phyloP scores from a whole-genome alignment of 257 asterid genomes.

The Solanum chmielewskii region DNA sequence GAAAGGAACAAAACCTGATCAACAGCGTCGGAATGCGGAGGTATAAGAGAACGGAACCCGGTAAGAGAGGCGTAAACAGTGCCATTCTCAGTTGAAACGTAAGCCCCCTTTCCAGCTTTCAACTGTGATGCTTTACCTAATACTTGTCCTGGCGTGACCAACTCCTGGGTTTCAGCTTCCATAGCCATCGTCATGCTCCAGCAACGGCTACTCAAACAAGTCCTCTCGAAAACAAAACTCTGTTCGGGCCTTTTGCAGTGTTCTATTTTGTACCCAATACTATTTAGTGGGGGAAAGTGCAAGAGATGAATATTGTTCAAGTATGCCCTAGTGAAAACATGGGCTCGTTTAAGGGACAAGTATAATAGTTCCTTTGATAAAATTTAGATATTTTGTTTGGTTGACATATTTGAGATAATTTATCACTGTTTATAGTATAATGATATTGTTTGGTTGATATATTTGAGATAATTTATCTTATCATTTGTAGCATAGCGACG shows the following conservation, averaged over 20 bases:
- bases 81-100: conserved; percentile 39
- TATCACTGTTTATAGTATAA: too few relatives aligned
- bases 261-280: not conserved
- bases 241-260: not conserved
- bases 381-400: too few relatives aligned
- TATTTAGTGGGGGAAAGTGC: not conserved
- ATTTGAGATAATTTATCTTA: too few relatives aligned
- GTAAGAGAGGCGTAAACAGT: conserved; percentile 65
- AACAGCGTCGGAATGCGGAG: conserved; percentile 35
- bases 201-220: not conserved
- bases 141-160: conserved; percentile 86
- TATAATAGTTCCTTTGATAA: too few relatives aligned
- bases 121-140: conserved; percentile 58
- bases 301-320: not conserved
- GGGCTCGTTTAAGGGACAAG: too few relatives aligned
- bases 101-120: conserved; percentile 77
- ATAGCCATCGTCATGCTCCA: not conserved
- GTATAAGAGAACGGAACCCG: conserved; percentile 49
- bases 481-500: too few relatives aligned
- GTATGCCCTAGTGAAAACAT: not conserved
- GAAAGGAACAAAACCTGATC: conserved; percentile 33
- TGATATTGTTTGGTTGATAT: too few relatives aligned
- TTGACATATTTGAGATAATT: too few relatives aligned
- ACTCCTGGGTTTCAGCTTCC: conserved; percentile 14
- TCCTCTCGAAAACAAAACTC: not conserved